Conservation (phyloP, 441 rosid species). For the Adansonia rubrostipa region DNA sequence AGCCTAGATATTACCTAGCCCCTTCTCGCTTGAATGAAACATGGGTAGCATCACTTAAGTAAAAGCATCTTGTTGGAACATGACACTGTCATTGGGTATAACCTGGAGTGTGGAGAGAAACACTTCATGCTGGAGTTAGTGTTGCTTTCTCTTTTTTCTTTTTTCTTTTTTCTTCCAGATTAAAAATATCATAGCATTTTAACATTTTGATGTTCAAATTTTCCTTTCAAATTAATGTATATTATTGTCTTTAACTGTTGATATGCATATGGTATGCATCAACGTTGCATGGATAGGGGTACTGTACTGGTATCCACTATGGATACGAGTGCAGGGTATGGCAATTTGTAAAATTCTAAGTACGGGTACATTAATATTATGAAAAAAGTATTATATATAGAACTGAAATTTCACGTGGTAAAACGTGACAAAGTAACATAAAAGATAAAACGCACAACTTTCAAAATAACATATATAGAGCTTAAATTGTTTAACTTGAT, state of each 20-base stretch:
- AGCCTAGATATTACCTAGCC: slow-evolving; percentile 9
- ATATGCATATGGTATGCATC: not conserved
- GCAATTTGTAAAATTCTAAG: too few species aligned
- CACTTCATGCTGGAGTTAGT: slow-evolving; percentile 7
- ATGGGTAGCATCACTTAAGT: not conserved
- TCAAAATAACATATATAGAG: too few species aligned
- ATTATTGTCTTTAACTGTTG: not conserved
- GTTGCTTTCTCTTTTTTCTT: not conserved
- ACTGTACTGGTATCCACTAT: too few species aligned
- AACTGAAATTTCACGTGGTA: too few species aligned
- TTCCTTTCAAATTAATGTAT: not conserved
- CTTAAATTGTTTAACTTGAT: too few species aligned
- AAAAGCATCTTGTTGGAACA: slow-evolving; percentile 13
- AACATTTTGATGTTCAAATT: slow-evolving; percentile 7
- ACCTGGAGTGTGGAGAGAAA: slow-evolving; percentile 2
- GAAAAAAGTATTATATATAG: too few species aligned
- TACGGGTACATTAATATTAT: too few species aligned
- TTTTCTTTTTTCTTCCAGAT: not conserved
- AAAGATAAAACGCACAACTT: too few species aligned
- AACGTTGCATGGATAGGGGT: too few species aligned
- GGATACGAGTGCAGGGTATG: too few species aligned
- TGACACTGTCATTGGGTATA: slow-evolving; percentile 1
- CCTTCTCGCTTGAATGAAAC: slow-evolving; percentile 8
- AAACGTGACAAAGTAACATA: too few species aligned
- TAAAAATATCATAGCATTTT: not conserved